A percentile compares a stretch with the other conserved stretches of the same genome.
phyloP scores from a whole-genome alignment of 1,284 basidiomycete genomes.

The Marasmius oreades region DNA sequence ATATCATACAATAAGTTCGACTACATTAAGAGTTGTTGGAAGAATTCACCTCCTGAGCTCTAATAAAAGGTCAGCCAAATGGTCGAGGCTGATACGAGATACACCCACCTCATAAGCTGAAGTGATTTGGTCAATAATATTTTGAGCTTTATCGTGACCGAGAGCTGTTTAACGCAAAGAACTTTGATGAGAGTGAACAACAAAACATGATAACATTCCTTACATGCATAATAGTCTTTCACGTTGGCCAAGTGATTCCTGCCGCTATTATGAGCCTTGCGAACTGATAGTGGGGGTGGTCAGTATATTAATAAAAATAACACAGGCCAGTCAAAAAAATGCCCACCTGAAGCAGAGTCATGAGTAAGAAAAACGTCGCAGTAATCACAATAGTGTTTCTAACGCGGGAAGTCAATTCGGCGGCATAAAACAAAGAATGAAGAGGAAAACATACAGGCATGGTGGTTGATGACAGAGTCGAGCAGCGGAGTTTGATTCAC shows the following conservation, averaged over 20 bases:
- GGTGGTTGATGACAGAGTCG: constrained; percentile 15
- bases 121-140: constrained; percentile 94
- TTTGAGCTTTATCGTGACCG: constrained; percentile 95
- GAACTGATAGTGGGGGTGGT: constrained; percentile 54
- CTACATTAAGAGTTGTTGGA: neutral
- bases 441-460: constrained; percentile 48
- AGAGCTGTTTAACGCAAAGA: constrained; percentile 53
- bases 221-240: constrained; percentile 94
- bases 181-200: constrained; percentile 13
- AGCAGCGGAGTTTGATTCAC: constrained; percentile 22
- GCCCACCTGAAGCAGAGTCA: constrained; percentile 80
- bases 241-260: constrained; percentile 97
- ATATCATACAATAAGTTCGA: constrained; percentile 40
- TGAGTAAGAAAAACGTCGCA: constrained; percentile 91
- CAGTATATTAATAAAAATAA: constrained; percentile 4
- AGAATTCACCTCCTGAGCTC: constrained; percentile 2
- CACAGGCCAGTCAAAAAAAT: constrained; percentile 10
- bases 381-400: constrained; percentile 93
- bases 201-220: constrained; percentile 24
- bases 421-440: constrained; percentile 1
- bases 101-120: constrained; percentile 70
- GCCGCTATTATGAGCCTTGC: constrained; percentile 97
- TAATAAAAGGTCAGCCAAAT: neutral
- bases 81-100: neutral
- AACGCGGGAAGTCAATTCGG: constrained; percentile 9